Evolutionary conservation across 768 basidiomycete genomes (phyloP), one percentile per base, ranked within the genome.

Genomic region (Tricholoma hemisulphureum): DNA sequence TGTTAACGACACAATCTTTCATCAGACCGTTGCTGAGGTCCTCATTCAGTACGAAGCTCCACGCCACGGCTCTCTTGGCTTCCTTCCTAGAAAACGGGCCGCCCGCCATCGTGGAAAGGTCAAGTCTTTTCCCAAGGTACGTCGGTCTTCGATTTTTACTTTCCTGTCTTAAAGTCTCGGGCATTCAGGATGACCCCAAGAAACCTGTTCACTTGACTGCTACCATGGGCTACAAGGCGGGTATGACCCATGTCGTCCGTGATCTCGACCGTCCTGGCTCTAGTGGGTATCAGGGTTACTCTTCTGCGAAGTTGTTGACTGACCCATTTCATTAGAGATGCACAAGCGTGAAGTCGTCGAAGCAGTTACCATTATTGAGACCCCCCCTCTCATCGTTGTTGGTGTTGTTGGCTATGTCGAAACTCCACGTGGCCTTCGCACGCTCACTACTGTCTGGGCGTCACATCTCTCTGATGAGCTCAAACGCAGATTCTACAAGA

Each of bases 301-400:
- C 39, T 24, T 26, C 11, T 29, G 41, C 13, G 23, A 59, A 14
- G 16, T 20, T 58, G 0, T 31, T 45, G 1, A 56, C 50, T 58
- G 56, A 51, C 39, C 32, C 55, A 6, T 46, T 16, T 39, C 35
- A 64, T 2, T 75, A 98, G 95, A 99, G 83, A 97, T 98, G 95
- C 97, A 99, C 90, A 99, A 98, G 82, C 90, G 93, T 73, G 97
- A 99, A 77, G 89, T 99, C 61, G 97, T 99, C 61, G 97, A 99
- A 83, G 94, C 95, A 45, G 96, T 95, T 66, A 89, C 93, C 61
- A 77, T 99, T 73, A 76, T 99, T 69, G 97, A 99, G 80, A 96
- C 95, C 20, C 97, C 97, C 28, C 96, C 97, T 53, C 83, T 99
- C 81, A 87, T 98, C 58, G 85, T 96, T 63, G 89, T 98, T 62